phyloP scores from a whole-genome alignment of 2,329 filamentous ascomycete genomes.

The Annulohypoxylon truncatum region DNA sequence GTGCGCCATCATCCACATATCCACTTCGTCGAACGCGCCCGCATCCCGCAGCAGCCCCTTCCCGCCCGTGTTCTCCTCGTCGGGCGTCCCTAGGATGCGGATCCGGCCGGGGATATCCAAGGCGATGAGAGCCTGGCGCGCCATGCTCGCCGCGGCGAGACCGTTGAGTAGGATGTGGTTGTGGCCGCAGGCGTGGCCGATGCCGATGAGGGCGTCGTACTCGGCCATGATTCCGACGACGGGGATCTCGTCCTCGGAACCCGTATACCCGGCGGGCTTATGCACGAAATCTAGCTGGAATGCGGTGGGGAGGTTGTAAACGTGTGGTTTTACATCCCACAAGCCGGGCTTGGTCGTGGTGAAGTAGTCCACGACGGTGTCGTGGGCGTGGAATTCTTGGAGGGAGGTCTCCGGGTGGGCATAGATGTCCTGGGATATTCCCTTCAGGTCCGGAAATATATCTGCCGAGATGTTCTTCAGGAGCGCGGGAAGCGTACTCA shows the following conservation, averaged over 20 bases:
- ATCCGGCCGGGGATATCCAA: constrained; percentile 20
- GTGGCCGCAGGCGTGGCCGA: constrained; percentile 29
- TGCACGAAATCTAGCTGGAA: constrained; percentile 19
- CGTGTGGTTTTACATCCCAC: constrained; percentile 24
- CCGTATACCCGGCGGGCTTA: constrained; percentile 18
- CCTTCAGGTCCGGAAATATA: constrained; percentile 20
- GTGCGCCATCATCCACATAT: constrained; percentile 33
- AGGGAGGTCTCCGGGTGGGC: constrained; percentile 24
- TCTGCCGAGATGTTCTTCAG: constrained; percentile 25
- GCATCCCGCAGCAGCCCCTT: constrained; percentile 18
- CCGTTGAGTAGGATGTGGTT: constrained; percentile 31
- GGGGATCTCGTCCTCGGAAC: constrained; percentile 19
- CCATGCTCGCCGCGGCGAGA: constrained; percentile 21
- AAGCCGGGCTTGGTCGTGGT: constrained; percentile 23
- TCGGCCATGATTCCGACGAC: constrained; percentile 28
- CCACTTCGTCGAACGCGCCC: constrained; percentile 24
- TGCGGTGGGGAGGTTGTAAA: constrained; percentile 25
- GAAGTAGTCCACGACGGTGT: constrained; percentile 22
- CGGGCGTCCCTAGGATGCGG: constrained; percentile 16
- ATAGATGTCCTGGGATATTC: constrained; percentile 17
- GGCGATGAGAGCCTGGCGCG: constrained; percentile 19
- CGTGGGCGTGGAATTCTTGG: constrained; percentile 28
- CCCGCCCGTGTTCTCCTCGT: constrained; percentile 26
- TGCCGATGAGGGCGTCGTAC: constrained; percentile 26
- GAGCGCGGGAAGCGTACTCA: constrained; percentile 24